Conservation (phyloP, 2,329 filamentous ascomycete species). For the Parastagonospora nodorum region DNA sequence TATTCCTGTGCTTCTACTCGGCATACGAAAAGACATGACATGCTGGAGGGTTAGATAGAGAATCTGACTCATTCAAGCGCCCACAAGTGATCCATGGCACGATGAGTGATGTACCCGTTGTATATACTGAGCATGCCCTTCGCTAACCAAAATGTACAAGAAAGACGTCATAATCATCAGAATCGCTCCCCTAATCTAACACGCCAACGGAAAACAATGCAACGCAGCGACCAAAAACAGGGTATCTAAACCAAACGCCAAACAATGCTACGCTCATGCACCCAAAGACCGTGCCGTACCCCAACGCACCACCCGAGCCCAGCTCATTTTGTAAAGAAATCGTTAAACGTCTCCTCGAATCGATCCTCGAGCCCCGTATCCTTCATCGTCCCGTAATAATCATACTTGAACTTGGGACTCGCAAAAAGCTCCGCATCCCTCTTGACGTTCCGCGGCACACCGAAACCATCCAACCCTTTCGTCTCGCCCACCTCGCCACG, state of each 20-base stretch:
- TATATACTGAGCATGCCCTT: not conserved
- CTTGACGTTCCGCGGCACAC: slow-evolving; percentile 34
- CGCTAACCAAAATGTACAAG: not conserved
- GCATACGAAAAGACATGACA: slow-evolving; percentile 47
- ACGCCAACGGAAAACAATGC: not conserved
- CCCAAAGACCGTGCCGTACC: not conserved
- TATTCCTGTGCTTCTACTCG: slow-evolving; percentile 41
- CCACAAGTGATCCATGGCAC: slow-evolving; percentile 12
- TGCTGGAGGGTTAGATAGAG: slow-evolving; percentile 45
- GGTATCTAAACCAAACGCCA: slow-evolving; percentile 27
- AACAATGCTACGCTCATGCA: not conserved
- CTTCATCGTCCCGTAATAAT: slow-evolving; percentile 35
- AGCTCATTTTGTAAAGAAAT: slow-evolving; percentile 36
- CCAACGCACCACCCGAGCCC: not conserved
- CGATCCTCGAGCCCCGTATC: slow-evolving; percentile 40
- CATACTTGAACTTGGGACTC: slow-evolving; percentile 41
- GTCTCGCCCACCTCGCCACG: slow-evolving; percentile 14
- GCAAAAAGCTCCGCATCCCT: slow-evolving; percentile 36
- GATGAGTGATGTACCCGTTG: not conserved
- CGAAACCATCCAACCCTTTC: slow-evolving; percentile 25
- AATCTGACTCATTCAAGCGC: slow-evolving; percentile 43
- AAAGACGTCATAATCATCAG: not conserved
- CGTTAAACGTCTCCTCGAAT: slow-evolving; percentile 41
- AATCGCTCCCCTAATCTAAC: not conserved
- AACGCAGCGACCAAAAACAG: slow-evolving; percentile 1